Percentiles rank a stretch among this genome's conserved stretches.
Evolutionary conservation across 2,329 filamentous ascomycete genomes (phyloP).

Genomic region (Zopfia rhizophila): DNA sequence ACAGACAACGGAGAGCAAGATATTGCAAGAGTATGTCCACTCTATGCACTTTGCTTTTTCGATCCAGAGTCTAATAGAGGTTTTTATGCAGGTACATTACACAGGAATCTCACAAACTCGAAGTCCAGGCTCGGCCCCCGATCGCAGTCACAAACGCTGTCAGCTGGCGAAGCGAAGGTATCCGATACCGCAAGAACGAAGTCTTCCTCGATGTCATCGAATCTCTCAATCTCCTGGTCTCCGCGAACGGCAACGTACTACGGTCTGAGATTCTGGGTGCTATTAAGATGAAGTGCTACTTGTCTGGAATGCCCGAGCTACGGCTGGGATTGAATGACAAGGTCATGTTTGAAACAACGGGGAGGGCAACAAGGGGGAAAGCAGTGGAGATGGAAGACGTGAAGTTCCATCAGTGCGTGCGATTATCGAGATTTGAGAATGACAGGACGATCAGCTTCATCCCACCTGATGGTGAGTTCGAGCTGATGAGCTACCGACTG

Average conservation of each 20-base stretch:
- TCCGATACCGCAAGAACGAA: slow-evolving; percentile 98
- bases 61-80: slow-evolving; percentile 9
- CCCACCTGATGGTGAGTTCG: slow-evolving; percentile 97
- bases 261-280: slow-evolving; percentile 96
- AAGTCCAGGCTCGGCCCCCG: slow-evolving; percentile 93
- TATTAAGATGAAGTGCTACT: slow-evolving; percentile 99
- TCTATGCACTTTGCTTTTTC: not conserved
- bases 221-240: slow-evolving; percentile 94
- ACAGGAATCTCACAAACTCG: slow-evolving; percentile 98
- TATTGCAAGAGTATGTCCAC: slow-evolving; percentile 80
- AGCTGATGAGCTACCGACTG: slow-evolving; percentile 98
- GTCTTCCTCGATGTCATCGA: slow-evolving; percentile 98
- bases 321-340: slow-evolving; percentile 97
- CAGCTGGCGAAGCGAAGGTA: slow-evolving; percentile 97
- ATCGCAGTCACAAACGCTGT: slow-evolving; percentile 99
- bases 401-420: slow-evolving; percentile 98
- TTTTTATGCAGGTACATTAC: slow-evolving; percentile 78
- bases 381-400: slow-evolving; percentile 99
- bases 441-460: slow-evolving; percentile 99
- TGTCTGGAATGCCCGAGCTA: slow-evolving; percentile 97
- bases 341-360: slow-evolving; percentile 99
- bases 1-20: slow-evolving; percentile 98
- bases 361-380: slow-evolving; percentile 91
- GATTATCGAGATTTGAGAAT: slow-evolving; percentile 95
- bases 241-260: slow-evolving; percentile 91